Base-by-base conservation (phyloP, 805 yeast genomes). In the Torulaspora indica region DNA sequence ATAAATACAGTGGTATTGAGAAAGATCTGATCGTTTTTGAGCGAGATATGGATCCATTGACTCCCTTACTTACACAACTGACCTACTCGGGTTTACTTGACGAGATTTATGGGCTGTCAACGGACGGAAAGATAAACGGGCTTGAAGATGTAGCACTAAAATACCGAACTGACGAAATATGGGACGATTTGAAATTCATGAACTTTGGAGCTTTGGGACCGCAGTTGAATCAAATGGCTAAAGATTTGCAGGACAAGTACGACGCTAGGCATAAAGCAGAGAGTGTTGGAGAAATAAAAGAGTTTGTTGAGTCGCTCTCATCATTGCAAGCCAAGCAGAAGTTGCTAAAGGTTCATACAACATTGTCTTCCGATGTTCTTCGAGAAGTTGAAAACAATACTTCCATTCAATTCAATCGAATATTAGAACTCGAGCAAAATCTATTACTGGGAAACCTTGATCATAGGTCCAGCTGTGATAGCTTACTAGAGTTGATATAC, bases 191-290 rank as follows among this genome's bases (percentile, higher is more conserved):
- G 12, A 77, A 79, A 49, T 77, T 79, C 57, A 65, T 80, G 44
- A 89, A 89, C 51, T 90, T 93, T 63, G 84, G 90, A 1, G 74
- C 80, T 20, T 82, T 90, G 28, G 97, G 97, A 1, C 74, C 78
- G 5, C 72, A 73, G 20, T 71, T 93, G 35, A 90, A 88, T 60
- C 61, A 69, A 20, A 69, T 79, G 45, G 97, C 97, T 0, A 81
- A 78, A 51, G 67, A 72, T 36, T 67, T 93, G 35, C 95, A 88
- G 60, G 67, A 69, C 4, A 81, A 81, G 55, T 86, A 79, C 58
- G 87, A 82, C 42, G 70, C 69, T 40, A 69, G 78, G 40, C 83
- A 79, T 50, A 67, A 68, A 17, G 78, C 82, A 1, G 72, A 76
- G 38, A 75, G 80, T 15, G 75, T 81, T 2, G 69, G 78, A 3